Evolutionary conservation across 2,329 filamentous ascomycete genomes (phyloP), one percentile per base, ranked within the genome.

Genomic region (Fusarium sambucinum): DNA sequence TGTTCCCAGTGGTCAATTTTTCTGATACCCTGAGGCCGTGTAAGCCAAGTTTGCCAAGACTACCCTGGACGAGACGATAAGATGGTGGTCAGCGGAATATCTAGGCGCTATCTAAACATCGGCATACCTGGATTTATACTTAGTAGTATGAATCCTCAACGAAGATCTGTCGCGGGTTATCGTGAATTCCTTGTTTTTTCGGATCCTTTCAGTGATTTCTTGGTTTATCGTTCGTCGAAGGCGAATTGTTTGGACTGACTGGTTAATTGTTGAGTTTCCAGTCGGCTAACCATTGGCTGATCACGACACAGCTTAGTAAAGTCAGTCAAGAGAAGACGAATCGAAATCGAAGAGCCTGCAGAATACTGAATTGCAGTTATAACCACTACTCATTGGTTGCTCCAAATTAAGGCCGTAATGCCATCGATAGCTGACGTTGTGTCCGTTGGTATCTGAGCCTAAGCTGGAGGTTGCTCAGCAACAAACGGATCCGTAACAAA

Each of bases 381-480:
- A 21, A 21, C 35, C 33, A 30, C 51, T 35, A 61, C 12, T 38
- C n/a, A 19, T 51, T 45, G 38, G 30, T 27, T 32, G 33, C 40
- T 35, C 19, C 27, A 14, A 17, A 32, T 23, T n/a, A 23, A 32
- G 30, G 38, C 17, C 17, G 19, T 23, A 32, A 35, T 16, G 42
- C 47, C 32, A 23, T 52, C 13, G 32, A 53, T 46, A 30, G 56
- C 38, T 66, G 56, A 58, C 57, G 63, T 63, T 38, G 35, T 38
- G 35, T 21, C 19, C 52, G 55, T 27, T 27, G 8, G 27, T 44
- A 45, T n/a, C 17, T 53, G 8, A 45, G 63, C 40, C 66, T 35
- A 55, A 64, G 55, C 51, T 56, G 35, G 32, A 37, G 42, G 71
- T 73, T 73, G 71, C 71, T 65, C 66, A 67, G 71, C 71, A 74